Conservation (phyloP, 345 rosid species). For the Ricinus communis region DNA sequence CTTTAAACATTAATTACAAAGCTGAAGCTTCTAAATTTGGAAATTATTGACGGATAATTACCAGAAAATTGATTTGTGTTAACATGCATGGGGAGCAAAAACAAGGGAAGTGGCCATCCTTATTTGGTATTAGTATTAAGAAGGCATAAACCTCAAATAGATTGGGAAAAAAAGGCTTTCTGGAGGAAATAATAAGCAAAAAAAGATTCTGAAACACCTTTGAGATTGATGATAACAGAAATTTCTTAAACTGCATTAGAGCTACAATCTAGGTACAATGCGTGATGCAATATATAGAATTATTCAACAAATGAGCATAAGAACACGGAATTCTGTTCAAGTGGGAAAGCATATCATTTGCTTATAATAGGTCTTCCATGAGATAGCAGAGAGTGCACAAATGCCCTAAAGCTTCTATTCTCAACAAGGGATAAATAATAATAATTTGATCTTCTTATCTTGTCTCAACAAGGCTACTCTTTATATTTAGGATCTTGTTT, state of each 20-base stretch:
- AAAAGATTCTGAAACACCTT: slow-evolving; percentile 14
- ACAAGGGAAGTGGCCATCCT: neutral
- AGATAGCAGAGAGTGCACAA: slow-evolving; percentile 23
- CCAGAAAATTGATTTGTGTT: no score
- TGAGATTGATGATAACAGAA: slow-evolving; percentile 13
- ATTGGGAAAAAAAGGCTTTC: no score
- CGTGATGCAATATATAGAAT: slow-evolving; percentile 27
- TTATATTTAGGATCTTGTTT: slow-evolving; percentile 41
- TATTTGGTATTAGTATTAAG: no score
- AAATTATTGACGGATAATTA: no score
- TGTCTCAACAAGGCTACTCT: slow-evolving; percentile 23
- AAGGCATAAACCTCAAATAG: no score
- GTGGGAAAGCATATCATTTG: slow-evolving; percentile 19
- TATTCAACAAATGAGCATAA: slow-evolving; percentile 25
- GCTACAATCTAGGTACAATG: slow-evolving; percentile 15
- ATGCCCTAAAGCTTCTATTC: slow-evolving; percentile 19
- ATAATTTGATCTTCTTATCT: neutral
- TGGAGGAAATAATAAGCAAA: no score
- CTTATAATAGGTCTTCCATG: slow-evolving; percentile 1
- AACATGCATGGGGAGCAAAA: no score
- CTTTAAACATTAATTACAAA: no score
- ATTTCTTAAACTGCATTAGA: slow-evolving; percentile 13
- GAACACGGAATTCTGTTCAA: slow-evolving; percentile 20
- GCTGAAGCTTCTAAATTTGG: neutral
- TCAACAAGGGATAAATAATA: neutral